Base-by-base conservation (phyloP, 2,329 filamentous ascomycete species). In the Penicillium glabrum region DNA sequence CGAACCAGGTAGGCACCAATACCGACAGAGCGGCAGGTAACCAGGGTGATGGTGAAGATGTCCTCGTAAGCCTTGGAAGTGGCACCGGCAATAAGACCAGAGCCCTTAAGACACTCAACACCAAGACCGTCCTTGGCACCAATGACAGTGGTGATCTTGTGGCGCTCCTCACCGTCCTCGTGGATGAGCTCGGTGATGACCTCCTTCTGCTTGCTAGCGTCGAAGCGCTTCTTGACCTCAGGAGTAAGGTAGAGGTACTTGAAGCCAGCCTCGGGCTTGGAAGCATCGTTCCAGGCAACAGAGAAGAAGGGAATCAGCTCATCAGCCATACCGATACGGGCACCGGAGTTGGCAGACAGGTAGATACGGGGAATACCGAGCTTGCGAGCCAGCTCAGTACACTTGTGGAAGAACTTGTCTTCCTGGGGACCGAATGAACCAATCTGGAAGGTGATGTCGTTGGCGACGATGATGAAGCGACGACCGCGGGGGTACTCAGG, bases 391-490 rank as follows among this genome's bases (percentile, higher is more conserved):
- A 97, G 83, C 78, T 99, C 93, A 10, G 95, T 98, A 81, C 95
- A 99, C 84, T 98, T 97, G 83, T 96, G 85, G 87, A 99, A 99
- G 86, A 96, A 99, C 69, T 90, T 89, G 77, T 99, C 95, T 80
- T 99, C 95, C 78, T 89, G 88, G 41, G 95, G 95, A 51, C 95
- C 95, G 74, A 99, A 99, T 2, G 91, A 96, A 71, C 95, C 95
- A 74, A 98, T 99, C 83, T 96, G 96, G 85, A 91, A 98, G 19
- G 95, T 99, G 75, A 99, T 99, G 72, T 99, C 95, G 83, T 99
- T 99, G 83, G 95, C 93, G 61, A 99, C 89, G 63, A 99, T 91
- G 73, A 99, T 87, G 79, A 98, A 97, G 72, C 90, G 90, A 66
- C 95, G 87, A 58, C 95, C 95, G 63, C 86, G 85, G 57, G 95